phyloP scores from a whole-genome alignment of 108 stramenopile species.

The Bacterosira constricta region DNA sequence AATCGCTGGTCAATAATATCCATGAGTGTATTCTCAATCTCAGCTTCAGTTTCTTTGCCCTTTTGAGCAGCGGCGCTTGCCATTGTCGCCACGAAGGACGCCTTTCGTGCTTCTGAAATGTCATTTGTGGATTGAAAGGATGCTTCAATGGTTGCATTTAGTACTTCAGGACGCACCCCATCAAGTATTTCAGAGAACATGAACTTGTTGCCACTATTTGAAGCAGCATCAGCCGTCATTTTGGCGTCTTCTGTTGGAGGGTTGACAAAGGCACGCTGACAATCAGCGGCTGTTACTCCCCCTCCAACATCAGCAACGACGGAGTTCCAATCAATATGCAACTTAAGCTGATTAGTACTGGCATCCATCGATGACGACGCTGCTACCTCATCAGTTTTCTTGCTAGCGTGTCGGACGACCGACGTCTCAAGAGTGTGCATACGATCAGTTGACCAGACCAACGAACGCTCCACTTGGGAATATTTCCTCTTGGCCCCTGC shows the following conservation, averaged over 20 bases:
- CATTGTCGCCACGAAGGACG: conserved; percentile 53
- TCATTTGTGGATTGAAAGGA: conserved; percentile 59
- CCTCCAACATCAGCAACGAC: conserved; percentile 63
- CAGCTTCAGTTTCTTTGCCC: conserved; percentile 54
- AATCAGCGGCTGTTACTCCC: conserved; percentile 61
- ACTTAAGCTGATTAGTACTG: background rate
- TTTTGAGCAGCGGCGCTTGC: conserved; percentile 59
- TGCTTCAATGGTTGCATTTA: conserved; percentile 51
- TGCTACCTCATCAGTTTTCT: background rate
- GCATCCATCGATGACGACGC: too few relatives aligned
- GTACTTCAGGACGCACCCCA: conserved; percentile 52
- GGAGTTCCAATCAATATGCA: conserved; percentile 66
- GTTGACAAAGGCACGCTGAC: conserved; percentile 66
- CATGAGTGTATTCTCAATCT: conserved; percentile 56
- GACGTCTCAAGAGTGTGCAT: conserved; percentile 27
- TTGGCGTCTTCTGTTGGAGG: conserved; percentile 35
- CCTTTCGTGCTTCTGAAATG: conserved; percentile 59
- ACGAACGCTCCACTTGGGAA: conserved; percentile 9
- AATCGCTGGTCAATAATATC: conserved; percentile 76
- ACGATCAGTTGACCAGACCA: conserved; percentile 30
- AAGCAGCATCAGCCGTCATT: background rate
- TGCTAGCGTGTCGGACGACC: conserved; percentile 13
- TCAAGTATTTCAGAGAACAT: conserved; percentile 58
- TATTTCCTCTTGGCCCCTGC: conserved; percentile 28
- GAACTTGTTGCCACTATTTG: conserved; percentile 2